Conservation (phyloP, 1,139 yeast genomes). For the Diutina sp. region DNA sequence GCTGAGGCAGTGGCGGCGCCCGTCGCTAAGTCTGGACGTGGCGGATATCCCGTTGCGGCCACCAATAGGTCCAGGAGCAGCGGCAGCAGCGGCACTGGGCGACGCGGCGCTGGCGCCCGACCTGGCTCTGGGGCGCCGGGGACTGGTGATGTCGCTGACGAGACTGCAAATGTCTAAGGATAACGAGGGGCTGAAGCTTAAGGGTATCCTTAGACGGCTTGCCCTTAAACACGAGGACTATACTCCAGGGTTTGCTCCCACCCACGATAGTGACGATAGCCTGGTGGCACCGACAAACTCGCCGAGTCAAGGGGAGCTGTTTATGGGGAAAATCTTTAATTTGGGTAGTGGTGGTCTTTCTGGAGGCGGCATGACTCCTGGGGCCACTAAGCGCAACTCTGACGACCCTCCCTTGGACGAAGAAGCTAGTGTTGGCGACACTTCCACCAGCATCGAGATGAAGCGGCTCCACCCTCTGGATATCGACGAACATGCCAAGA, state of each 20-base stretch:
- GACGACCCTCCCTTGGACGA: not conserved
- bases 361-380: constrained; percentile 1
- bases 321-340: not conserved
- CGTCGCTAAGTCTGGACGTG: not conserved
- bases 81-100: not conserved
- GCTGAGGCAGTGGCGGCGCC: not conserved
- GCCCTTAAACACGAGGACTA: not conserved
- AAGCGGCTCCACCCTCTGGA: constrained; percentile 20
- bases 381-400: not conserved
- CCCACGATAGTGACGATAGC: not conserved
- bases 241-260: not conserved
- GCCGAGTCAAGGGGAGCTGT: not conserved
- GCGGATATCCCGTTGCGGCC: not conserved
- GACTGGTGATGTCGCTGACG: not conserved
- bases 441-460: constrained; percentile 18
- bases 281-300: not conserved
- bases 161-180: not conserved
- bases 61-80: not conserved
- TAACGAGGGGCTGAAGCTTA: not conserved
- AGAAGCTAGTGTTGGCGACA: constrained; percentile 6
- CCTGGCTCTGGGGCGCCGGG: not conserved
- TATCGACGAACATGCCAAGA: constrained; percentile 28
- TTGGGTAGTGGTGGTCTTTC: not conserved
- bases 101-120: not conserved
- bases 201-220: not conserved